Percentiles rank a stretch among this genome's conserved stretches.
Conservation (phyloP, 2,329 filamentous ascomycete species). For the Zasmidium cellare region DNA sequence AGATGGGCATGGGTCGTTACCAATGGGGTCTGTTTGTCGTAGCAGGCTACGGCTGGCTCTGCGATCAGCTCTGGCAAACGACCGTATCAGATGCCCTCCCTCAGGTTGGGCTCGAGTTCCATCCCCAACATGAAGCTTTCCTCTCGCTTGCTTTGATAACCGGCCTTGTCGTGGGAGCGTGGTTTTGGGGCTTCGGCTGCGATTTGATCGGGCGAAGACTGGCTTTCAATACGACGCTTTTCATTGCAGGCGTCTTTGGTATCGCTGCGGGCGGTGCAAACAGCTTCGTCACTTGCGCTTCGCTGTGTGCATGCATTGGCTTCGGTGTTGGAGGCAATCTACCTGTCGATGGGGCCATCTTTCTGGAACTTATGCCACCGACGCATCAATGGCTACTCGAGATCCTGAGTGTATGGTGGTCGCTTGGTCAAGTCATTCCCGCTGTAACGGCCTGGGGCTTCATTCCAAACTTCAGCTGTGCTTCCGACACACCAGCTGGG, state of each 20-base stretch:
- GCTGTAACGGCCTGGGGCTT: slow-evolving; percentile 55
- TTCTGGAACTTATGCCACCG: slow-evolving; percentile 55
- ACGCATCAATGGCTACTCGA: slow-evolving; percentile 54
- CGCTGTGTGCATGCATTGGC: slow-evolving; percentile 48
- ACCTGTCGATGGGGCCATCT: slow-evolving; percentile 56
- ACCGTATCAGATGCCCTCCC: slow-evolving; percentile 52
- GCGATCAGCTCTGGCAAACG: slow-evolving; percentile 59
- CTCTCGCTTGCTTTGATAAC: slow-evolving; percentile 52
- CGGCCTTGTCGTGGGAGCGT: slow-evolving; percentile 56
- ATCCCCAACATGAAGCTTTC: slow-evolving; percentile 59
- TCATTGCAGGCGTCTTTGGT: slow-evolving; percentile 55
- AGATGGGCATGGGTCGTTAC: slow-evolving; percentile 64
- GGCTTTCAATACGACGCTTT: slow-evolving; percentile 59
- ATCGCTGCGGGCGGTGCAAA: slow-evolving; percentile 52
- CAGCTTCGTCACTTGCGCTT: slow-evolving; percentile 47
- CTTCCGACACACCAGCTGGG: slow-evolving; percentile 21
- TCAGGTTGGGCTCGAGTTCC: slow-evolving; percentile 57
- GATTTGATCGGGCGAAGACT: slow-evolving; percentile 55
- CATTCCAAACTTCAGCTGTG: slow-evolving; percentile 53
- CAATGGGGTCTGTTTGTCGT: slow-evolving; percentile 52
- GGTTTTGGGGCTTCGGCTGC: slow-evolving; percentile 49
- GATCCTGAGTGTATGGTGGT: slow-evolving; percentile 55
- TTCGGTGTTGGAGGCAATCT: slow-evolving; percentile 54
- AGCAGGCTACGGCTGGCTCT: slow-evolving; percentile 55
- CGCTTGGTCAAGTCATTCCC: slow-evolving; percentile 54